Base-by-base conservation (phyloP, 192 early-diverging fungal genomes). In the Lunasporangiospora selenospora region DNA sequence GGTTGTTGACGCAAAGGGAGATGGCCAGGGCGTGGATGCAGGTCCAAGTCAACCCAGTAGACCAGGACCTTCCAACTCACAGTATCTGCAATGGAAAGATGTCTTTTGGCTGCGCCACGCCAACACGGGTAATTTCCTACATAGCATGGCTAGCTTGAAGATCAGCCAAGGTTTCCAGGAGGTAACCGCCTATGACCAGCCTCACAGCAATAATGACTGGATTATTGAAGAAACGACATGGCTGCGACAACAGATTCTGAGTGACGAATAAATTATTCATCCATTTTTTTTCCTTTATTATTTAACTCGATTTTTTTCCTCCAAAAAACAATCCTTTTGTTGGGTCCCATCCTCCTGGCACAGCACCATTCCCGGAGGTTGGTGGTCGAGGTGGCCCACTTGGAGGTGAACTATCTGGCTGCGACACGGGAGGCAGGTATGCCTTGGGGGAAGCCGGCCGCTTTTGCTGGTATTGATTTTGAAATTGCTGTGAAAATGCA, bases 201-300 rank as follows among this genome's bases (percentile, higher is more conserved):
- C 53, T 3, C 58, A 62, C 24, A 53, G 53, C 16, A 58, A 73
- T 37, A 58, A 62, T 37, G 69, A 73, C 21, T 73, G 69, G 69
- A 58, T 73, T 18, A 43, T 63, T 7, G 69, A 73, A n/a, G 69
- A 73, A 46, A 73, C 69, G 9, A 73, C 69, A 2, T 73, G 69
- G 69, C 30, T 73, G 13, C 53, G 69, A 18, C 60, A 73, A 19
- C 67, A 73, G 19, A 73, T 67, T 23, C 40, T 67, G 32, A 59
- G 50, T 30, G 51, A 67, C 26, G 57, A 59, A 18, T 16, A 32
- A 9, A 26, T n/a, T n/a, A n/a, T n/a, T n/a, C n/a, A n/a, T n/a
- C n/a, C n/a, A n/a, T 58, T 47, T 45, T 46, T 24, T 37, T 24
- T 23, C 29, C 21, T 34, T 2, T 36, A 45, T 30, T 6, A 36